phyloP scores from a whole-genome alignment of 352 stramenopile species.

The Pythium rhizo-oryzae region DNA sequence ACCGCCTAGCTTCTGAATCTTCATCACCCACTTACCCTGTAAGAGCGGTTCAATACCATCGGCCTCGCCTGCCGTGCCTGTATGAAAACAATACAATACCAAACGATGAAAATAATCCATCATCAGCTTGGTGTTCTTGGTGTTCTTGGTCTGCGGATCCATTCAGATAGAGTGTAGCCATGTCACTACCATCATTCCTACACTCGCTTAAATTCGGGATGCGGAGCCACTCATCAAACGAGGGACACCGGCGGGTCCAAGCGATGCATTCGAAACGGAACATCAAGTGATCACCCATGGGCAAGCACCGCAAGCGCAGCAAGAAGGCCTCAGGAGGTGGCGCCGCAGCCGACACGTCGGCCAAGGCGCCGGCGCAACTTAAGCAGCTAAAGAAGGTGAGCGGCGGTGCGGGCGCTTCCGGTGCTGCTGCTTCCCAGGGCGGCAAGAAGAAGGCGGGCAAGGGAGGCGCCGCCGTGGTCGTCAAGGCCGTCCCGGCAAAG shows the following conservation, averaged over 20 bases:
- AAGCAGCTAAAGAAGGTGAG: constrained; percentile 31
- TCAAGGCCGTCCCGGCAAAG: constrained; percentile 16
- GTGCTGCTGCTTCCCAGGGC: not conserved
- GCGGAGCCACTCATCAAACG: not conserved
- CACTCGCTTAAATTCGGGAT: constrained; percentile 1
- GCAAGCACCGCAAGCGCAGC: constrained; percentile 34
- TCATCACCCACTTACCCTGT: too few species aligned
- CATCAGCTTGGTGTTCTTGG: too few species aligned
- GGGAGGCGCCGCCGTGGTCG: constrained; percentile 3
- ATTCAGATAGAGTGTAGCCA: constrained; percentile 23
- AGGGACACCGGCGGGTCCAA: constrained; percentile 22
- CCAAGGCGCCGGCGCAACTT: constrained; percentile 18
- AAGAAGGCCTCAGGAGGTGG: constrained; percentile 25
- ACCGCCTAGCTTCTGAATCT: not conserved
- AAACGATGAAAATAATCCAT: not conserved
- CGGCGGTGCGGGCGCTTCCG: too few species aligned
- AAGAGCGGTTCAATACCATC: too few species aligned
- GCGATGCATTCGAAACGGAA: too few species aligned
- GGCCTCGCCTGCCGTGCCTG: too few species aligned
- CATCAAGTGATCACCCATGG: constrained; percentile 15
- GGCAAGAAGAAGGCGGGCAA: constrained; percentile 26
- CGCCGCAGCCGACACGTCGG: not conserved
- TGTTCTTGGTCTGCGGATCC: too few species aligned
- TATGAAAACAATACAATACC: not conserved
- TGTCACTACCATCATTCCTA: constrained; percentile 18